A percentile compares a stretch with the other conserved stretches of the same genome.
Conservation (phyloP, 208 protist genomes). For the Sergeia podlipaevii region DNA sequence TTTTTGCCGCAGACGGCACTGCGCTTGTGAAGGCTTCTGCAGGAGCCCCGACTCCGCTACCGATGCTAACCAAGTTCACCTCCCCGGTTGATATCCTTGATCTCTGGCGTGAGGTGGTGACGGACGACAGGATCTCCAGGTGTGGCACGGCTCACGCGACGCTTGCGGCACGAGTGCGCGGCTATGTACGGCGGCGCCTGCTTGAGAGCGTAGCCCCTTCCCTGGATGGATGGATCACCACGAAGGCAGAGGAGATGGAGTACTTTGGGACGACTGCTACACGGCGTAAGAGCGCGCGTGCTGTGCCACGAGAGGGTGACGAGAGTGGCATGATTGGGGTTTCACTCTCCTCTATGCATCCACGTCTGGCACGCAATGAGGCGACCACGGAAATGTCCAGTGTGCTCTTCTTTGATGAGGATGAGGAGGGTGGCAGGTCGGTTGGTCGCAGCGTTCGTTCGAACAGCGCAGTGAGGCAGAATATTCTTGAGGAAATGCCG, state of each 20-base stretch:
- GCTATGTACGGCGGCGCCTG: conserved; percentile 58
- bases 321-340: conserved; percentile 36
- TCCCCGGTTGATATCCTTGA: conserved; percentile 48
- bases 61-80: conserved; percentile 45
- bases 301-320: conserved; percentile 21
- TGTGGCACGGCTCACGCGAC: conserved; percentile 6
- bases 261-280: conserved; percentile 48
- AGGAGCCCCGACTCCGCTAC: conserved; percentile 26
- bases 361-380: conserved; percentile 23
- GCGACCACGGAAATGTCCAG: conserved; percentile 10
- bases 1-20: conserved; percentile 56
- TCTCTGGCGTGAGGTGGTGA: conserved; percentile 58
- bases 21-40: conserved; percentile 41
- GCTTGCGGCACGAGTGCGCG: conserved; percentile 24
- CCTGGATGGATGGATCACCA: conserved; percentile 52
- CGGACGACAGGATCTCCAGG: conserved; percentile 8
- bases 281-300: conserved; percentile 15
- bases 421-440: not conserved
- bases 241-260: conserved; percentile 58
- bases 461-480: conserved; percentile 11
- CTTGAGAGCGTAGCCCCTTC: conserved; percentile 40
- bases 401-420: conserved; percentile 5
- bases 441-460: too few relatives aligned
- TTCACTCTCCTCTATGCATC: conserved; percentile 47
- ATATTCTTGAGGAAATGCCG: conserved; percentile 47